phyloP scores from a whole-genome alignment of 257 asterid species.

The Vinca minor region DNA sequence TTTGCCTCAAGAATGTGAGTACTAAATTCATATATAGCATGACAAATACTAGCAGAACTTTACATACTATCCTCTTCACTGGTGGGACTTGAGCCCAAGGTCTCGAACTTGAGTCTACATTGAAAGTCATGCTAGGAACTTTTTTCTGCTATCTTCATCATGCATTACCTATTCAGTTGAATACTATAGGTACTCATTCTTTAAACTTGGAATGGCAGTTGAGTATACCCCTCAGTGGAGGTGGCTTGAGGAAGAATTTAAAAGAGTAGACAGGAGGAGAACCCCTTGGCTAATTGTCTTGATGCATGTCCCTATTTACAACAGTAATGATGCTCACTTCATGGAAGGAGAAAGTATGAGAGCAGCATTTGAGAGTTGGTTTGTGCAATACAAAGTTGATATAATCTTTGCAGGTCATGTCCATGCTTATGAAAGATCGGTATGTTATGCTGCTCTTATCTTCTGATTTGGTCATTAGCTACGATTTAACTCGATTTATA shows the following conservation, averaged over 20 bases:
- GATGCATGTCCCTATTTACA: slow-evolving; percentile 91
- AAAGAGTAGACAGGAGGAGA: slow-evolving; percentile 69
- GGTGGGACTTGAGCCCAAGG: background rate
- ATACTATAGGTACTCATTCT: slow-evolving; percentile 12
- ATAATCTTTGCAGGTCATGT: slow-evolving; percentile 90
- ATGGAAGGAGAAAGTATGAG: slow-evolving; percentile 97
- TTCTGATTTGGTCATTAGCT: no score
- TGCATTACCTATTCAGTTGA: slow-evolving; percentile 1
- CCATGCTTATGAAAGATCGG: slow-evolving; percentile 98
- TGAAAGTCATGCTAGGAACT: background rate
- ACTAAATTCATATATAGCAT: background rate
- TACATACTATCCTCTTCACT: background rate
- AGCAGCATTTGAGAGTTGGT: slow-evolving; percentile 77
- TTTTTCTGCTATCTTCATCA: slow-evolving; percentile 3
- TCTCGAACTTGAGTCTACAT: no score
- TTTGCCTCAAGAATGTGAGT: no score
- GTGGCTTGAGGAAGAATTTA: slow-evolving; percentile 73
- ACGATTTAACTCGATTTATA: no score
- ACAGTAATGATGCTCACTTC: slow-evolving; percentile 82
- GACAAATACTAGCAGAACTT: background rate
- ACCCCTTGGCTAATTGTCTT: slow-evolving; percentile 97
- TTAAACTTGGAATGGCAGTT: slow-evolving; percentile 41
- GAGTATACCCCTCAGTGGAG: slow-evolving; percentile 89
- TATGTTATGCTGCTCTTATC: slow-evolving; percentile 27
- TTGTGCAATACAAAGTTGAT: slow-evolving; percentile 75